Conservation (phyloP, 2,329 filamentous ascomycete genomes). For the Fusarium nygamai region DNA sequence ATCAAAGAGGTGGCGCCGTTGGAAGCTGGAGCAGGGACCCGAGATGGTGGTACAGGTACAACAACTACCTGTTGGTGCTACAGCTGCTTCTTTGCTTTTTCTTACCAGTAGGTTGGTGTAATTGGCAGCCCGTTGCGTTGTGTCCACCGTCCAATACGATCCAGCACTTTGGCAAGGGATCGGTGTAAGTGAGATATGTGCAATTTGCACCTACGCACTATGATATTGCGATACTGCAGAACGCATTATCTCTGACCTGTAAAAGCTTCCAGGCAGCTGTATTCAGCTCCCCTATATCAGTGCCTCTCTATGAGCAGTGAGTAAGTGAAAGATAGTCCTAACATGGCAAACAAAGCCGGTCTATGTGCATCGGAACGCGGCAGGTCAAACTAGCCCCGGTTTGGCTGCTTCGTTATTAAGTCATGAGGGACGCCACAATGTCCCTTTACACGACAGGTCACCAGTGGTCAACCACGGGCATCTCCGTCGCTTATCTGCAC, state of each 20-base stretch:
- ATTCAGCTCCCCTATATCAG: background rate
- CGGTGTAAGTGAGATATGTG: background rate
- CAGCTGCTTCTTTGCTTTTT: constrained; percentile 28
- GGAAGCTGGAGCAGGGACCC: constrained; percentile 5
- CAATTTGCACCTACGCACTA: background rate
- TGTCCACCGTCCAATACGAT: background rate
- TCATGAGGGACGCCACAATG: constrained; percentile 23
- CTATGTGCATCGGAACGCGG: constrained; percentile 7
- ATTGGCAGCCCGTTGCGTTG: constrained; percentile 11
- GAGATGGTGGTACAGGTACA: constrained; percentile 5
- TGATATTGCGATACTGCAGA: background rate
- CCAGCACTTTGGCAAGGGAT: constrained; percentile 3
- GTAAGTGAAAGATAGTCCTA: background rate
- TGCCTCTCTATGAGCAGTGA: background rate
- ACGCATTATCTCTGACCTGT: background rate
- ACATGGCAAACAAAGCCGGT: constrained; percentile 14
- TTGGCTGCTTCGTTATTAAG: constrained; percentile 7
- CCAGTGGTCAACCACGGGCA: constrained; percentile 21
- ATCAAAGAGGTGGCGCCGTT: constrained; percentile 33
- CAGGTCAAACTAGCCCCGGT: constrained; percentile 5
- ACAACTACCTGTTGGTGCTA: background rate
- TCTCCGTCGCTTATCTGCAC: constrained; percentile 45
- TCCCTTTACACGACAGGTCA: constrained; percentile 30
- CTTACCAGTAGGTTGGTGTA: constrained; percentile 4
- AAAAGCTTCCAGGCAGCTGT: background rate